Percentiles rank a stretch among this genome's conserved stretches.
phyloP scores from a whole-genome alignment of 345 rosid species.

The Populus pruinosa region DNA sequence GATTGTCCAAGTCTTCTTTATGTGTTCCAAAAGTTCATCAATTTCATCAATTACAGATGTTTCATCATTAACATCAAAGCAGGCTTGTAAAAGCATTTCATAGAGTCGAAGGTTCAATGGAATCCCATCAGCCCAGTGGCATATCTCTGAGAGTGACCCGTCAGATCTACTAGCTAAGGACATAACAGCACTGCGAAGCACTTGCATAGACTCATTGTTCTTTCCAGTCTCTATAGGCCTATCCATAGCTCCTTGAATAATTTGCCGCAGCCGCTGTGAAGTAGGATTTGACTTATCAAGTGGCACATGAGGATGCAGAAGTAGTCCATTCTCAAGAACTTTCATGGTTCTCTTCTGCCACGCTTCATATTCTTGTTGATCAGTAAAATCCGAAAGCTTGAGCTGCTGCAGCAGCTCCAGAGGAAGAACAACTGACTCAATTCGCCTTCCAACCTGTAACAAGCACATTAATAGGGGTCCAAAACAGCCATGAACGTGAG shows the following conservation, averaged over 20 bases:
- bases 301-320: constrained; percentile 76
- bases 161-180: constrained; percentile 86
- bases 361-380: constrained; percentile 74
- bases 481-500: background rate
- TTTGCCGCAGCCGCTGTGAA: constrained; percentile 69
- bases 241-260: constrained; percentile 65
- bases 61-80: constrained; percentile 70
- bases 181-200: constrained; percentile 76
- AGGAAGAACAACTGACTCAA: constrained; percentile 85
- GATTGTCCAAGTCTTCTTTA: constrained; percentile 92
- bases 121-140: constrained; percentile 98
- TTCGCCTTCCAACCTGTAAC: constrained; percentile 77
- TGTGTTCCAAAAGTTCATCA: constrained; percentile 93
- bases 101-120: constrained; percentile 84
- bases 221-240: constrained; percentile 83
- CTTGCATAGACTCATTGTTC: constrained; percentile 92
- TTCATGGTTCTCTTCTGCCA: constrained; percentile 85
- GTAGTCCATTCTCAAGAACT: constrained; percentile 88
- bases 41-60: constrained; percentile 76
- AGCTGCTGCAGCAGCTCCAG: constrained; percentile 90
- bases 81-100: constrained; percentile 81
- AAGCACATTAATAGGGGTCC: constrained; percentile 1
- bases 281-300: constrained; percentile 63
- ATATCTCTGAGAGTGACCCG: constrained; percentile 65
- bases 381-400: constrained; percentile 79